These are phyloP conservation scores for Botrytis elliptica DNA, from an alignment of 2,329 filamentous ascomycete species.

Conservation along the genomic window DNA sequence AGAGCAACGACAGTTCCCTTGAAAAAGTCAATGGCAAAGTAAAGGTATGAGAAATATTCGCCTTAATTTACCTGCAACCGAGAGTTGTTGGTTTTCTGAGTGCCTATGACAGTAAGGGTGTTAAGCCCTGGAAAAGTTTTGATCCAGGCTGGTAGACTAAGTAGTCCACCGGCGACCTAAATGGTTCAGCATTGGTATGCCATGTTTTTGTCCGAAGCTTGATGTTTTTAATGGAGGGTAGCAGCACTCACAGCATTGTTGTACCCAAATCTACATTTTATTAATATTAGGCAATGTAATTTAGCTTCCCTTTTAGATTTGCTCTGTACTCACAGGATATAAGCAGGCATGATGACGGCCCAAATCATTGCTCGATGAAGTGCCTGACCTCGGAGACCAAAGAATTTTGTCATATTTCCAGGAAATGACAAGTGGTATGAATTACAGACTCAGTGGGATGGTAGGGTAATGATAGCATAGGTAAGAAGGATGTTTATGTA, in stretches of 20 bases:
- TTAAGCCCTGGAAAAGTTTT: conserved; percentile 21
- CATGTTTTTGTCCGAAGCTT: not conserved
- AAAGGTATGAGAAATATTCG: not conserved
- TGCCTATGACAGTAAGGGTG: conserved; percentile 11
- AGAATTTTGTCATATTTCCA: conserved; percentile 48
- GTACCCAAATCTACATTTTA: conserved; percentile 45
- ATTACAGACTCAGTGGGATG: not conserved
- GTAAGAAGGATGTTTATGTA: not conserved
- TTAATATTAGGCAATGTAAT: not conserved
- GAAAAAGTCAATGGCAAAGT: not conserved
- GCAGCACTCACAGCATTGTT: conserved; percentile 40
- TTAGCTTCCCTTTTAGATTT: not conserved
- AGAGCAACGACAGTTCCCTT: conserved; percentile 22
- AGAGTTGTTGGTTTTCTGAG: conserved; percentile 13
- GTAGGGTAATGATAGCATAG: not conserved
- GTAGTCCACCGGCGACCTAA: conserved; percentile 48
- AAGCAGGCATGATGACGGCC: conserved; percentile 67
- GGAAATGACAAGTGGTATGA: not conserved
- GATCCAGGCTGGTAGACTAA: conserved; percentile 37
- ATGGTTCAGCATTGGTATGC: not conserved
- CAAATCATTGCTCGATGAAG: conserved; percentile 52
- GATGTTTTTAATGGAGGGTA: not conserved
- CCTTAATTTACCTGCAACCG: conserved; percentile 5
- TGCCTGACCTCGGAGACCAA: conserved; percentile 60
- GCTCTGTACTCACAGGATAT: conserved; percentile 58